Conservation (phyloP, 75 land plant genomes). For the Selaginella moellendorffii region DNA sequence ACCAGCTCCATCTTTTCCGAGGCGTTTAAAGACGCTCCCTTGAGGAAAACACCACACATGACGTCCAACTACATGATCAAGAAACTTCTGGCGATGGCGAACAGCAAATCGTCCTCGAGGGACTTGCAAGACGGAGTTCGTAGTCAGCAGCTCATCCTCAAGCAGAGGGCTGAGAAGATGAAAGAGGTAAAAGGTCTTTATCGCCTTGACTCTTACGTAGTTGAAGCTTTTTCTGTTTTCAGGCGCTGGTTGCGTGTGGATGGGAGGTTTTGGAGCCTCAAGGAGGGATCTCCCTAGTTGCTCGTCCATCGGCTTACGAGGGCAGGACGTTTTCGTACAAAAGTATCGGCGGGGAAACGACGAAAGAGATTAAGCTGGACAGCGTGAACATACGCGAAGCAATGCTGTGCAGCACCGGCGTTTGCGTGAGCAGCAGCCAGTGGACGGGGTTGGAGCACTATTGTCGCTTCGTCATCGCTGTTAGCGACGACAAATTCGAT, state of each 20-base stretch:
- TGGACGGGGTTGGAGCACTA: slow-evolving; percentile 84
- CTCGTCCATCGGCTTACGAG: slow-evolving; percentile 59
- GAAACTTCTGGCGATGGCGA: slow-evolving; percentile 46
- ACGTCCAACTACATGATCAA: slow-evolving; percentile 72
- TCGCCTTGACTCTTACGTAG: background rate
- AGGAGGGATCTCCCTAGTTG: slow-evolving; percentile 78
- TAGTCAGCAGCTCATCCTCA: slow-evolving; percentile 36
- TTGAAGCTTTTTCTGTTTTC: slow-evolving; percentile 16
- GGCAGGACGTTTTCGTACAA: slow-evolving; percentile 28
- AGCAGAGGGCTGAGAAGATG: slow-evolving; percentile 30
- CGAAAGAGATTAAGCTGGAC: slow-evolving; percentile 23
- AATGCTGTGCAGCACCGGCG: slow-evolving; percentile 44
- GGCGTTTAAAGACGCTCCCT: slow-evolving; percentile 42
- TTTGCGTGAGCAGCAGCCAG: slow-evolving; percentile 61
- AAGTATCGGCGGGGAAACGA: slow-evolving; percentile 8
- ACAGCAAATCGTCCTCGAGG: slow-evolving; percentile 19
- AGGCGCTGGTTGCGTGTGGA: slow-evolving; percentile 62
- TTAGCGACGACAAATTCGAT: slow-evolving; percentile 41
- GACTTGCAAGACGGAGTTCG: slow-evolving; percentile 25
- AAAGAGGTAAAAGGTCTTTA: slow-evolving; percentile 31
- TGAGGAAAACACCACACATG: slow-evolving; percentile 64
- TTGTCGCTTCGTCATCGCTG: slow-evolving; percentile 69
- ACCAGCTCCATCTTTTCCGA: slow-evolving; percentile 34
- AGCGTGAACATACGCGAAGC: slow-evolving; percentile 58
- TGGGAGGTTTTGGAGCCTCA: slow-evolving; percentile 61